These are phyloP conservation scores for Avena eriantha DNA, from an alignment of 176 grass and related monocot species.

Conservation along the genomic window DNA sequence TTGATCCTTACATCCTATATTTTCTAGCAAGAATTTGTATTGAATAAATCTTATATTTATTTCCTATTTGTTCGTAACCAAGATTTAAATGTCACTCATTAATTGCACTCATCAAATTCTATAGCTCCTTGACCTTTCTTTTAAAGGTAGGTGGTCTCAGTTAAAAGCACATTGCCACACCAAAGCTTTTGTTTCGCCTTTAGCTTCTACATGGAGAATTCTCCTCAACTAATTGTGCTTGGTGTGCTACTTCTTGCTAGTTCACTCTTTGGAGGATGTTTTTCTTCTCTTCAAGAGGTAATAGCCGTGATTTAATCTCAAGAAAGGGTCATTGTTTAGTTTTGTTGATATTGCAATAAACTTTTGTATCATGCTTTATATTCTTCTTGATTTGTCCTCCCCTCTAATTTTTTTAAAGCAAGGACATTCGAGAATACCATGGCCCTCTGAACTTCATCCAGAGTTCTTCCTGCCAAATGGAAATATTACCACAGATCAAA, in stretches of 20 bases:
- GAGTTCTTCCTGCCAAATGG: not conserved
- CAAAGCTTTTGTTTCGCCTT: not conserved
- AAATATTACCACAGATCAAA: not conserved
- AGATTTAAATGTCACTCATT: not conserved
- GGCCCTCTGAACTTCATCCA: not conserved
- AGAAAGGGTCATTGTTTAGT: not conserved
- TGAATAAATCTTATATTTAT: not conserved
- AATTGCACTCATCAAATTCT: not conserved
- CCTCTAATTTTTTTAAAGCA: not conserved
- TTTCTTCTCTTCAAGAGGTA: not conserved
- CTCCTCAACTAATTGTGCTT: not conserved
- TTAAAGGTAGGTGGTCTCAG: not conserved
- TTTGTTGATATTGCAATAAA: not conserved
- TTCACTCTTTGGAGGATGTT: not conserved
- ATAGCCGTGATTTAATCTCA: not conserved
- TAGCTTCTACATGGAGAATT: slow-evolving; percentile 9
- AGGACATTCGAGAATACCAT: not conserved
- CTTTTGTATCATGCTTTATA: not conserved
- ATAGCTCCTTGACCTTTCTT: not conserved
- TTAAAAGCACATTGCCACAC: not conserved
- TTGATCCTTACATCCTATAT: not conserved
- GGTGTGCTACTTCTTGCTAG: not conserved
- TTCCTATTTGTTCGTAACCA: not conserved
- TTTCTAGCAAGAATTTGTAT: not conserved
- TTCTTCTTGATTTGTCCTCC: not conserved